Percentiles rank a stretch among this genome's conserved stretches.
phyloP scores from a whole-genome alignment of 257 asterid genomes.

The Capsicum pubescens region DNA sequence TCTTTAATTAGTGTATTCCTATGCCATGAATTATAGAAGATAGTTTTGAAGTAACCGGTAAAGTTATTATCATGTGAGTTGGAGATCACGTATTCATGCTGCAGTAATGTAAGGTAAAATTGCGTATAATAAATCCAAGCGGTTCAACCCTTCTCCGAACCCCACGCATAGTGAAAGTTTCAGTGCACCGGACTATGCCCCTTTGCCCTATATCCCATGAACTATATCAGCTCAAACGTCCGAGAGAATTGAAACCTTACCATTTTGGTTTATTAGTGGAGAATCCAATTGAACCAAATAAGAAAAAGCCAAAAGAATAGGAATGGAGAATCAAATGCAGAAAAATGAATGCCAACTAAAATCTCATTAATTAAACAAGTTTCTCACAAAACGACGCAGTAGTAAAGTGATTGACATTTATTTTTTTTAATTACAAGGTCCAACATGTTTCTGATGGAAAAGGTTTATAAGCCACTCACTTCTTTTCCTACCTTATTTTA shows the following conservation, averaged over 20 bases:
- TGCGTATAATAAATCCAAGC: no score
- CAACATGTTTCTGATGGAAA: background rate
- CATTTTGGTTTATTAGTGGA: constrained; percentile 20
- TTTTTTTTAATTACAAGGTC: background rate
- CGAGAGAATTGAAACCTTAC: constrained; percentile 14
- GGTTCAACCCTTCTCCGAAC: no score
- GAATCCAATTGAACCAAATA: constrained; percentile 20
- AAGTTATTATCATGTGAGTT: no score
- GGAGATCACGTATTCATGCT: no score
- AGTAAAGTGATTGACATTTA: background rate
- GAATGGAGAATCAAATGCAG: constrained; percentile 13
- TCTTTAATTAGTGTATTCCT: background rate
- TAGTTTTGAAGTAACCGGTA: no score
- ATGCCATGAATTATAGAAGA: no score
- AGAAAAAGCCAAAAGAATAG: constrained; percentile 16
- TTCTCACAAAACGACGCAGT: constrained; percentile 8
- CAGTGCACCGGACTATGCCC: no score
- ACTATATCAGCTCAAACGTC: background rate
- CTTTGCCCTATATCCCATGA: background rate
- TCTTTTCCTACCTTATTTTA: background rate
- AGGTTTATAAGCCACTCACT: background rate
- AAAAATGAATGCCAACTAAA: constrained; percentile 4
- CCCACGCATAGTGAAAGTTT: no score
- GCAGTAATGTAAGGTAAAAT: no score
- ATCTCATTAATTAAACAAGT: constrained; percentile 1